Conservation (phyloP, 2,329 filamentous ascomycete species). For the Hypoxylon sp. region DNA sequence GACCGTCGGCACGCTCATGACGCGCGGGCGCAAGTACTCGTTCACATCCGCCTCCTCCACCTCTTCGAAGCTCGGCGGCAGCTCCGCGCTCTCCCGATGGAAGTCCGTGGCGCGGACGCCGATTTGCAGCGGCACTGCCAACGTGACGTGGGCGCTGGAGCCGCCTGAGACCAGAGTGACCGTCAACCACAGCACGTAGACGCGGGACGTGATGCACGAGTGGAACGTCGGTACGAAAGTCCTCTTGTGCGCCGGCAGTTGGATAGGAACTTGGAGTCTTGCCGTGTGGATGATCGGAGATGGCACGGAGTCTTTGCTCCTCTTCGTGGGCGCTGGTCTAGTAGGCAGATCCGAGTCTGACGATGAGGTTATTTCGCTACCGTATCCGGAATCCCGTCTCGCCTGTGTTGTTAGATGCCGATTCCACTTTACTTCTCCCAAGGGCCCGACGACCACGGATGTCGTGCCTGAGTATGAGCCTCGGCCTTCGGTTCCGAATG, state of each 20-base stretch:
- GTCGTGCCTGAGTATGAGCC: conserved; percentile 62
- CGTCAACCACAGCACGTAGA: conserved; percentile 64
- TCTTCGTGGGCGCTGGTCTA: conserved; percentile 23
- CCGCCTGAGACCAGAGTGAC: conserved; percentile 57
- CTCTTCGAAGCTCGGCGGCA: conserved; percentile 48
- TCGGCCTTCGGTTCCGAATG: conserved; percentile 56
- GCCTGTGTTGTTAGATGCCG: conserved; percentile 51
- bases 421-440: conserved; percentile 58
- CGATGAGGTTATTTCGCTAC: conserved; percentile 54
- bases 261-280: conserved; percentile 61
- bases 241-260: conserved; percentile 61
- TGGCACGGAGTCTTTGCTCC: conserved; percentile 36
- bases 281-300: conserved; percentile 56
- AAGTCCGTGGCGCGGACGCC: conserved; percentile 55
- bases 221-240: conserved; percentile 69
- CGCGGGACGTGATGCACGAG: conserved; percentile 67
- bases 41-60: conserved; percentile 60
- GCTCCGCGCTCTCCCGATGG: conserved; percentile 29
- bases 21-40: conserved; percentile 57
- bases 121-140: conserved; percentile 65
- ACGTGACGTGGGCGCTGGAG: conserved; percentile 58
- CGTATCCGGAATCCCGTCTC: conserved; percentile 68
- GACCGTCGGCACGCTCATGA: conserved; percentile 53
- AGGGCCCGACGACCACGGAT: conserved; percentile 54
- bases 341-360: conserved; percentile 52